phyloP scores from a whole-genome alignment of 352 stramenopile species.

The Pelagophyceae sp. region DNA sequence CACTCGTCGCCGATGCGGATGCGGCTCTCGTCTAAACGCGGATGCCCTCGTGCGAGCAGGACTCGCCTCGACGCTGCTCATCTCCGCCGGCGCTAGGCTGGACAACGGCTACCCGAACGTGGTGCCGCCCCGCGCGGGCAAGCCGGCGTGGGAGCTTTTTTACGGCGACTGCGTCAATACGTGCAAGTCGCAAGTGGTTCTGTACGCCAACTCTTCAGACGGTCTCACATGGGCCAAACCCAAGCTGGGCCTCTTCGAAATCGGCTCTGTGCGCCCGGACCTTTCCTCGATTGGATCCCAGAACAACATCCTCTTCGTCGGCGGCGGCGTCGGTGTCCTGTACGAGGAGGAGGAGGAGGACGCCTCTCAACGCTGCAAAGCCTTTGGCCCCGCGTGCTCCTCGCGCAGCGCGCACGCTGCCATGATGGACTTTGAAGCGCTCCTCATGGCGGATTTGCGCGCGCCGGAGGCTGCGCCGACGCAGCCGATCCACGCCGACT shows the following conservation, averaged over 20 bases:
- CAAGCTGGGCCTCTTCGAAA: not conserved
- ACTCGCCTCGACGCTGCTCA: too few species aligned
- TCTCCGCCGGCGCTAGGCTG: too few species aligned
- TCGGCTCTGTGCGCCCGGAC: not conserved
- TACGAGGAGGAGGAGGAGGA: not conserved
- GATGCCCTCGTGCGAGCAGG: too few species aligned
- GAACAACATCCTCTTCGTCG: not conserved
- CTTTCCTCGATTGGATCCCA: not conserved
- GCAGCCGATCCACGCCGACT: too few species aligned
- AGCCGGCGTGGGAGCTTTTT: not conserved
- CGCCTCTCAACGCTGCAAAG: not conserved
- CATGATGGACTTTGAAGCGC: not conserved
- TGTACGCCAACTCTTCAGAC: not conserved
- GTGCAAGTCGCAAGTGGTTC: not conserved
- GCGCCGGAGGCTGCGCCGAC: too few species aligned
- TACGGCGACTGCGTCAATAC: not conserved
- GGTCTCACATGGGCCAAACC: constrained; percentile 1
- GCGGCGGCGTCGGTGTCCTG: constrained; percentile 6
- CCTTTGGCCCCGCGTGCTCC: not conserved
- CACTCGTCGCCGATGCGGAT: too few species aligned
- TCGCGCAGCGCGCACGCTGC: not conserved
- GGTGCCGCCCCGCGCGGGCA: not conserved
- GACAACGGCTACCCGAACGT: constrained; percentile 17
- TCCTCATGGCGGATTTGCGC: too few species aligned
- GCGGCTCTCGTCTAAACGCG: too few species aligned